Conservation (phyloP, 2,329 filamentous ascomycete genomes). For the Microthyrium microscopicum region DNA sequence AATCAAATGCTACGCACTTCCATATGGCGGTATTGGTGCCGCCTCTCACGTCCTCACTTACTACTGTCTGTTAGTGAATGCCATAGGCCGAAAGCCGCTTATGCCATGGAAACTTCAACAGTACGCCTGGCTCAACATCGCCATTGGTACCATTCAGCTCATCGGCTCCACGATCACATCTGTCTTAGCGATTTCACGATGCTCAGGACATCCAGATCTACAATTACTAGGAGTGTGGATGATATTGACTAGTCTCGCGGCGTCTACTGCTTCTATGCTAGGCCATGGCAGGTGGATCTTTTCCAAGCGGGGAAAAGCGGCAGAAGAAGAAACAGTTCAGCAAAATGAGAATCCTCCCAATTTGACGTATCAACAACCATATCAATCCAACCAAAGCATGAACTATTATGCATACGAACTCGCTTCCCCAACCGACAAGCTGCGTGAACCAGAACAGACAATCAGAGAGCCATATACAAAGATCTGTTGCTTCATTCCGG, state of each 20-base stretch:
- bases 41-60: conserved; percentile 5
- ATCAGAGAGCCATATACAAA: too few species aligned
- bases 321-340: too few species aligned
- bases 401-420: too few species aligned
- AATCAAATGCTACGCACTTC: conserved; percentile 12
- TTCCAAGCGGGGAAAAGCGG: too few species aligned
- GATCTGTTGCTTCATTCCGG: too few species aligned
- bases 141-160: neutral
- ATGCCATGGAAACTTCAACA: conserved; percentile 8
- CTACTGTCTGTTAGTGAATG: neutral
- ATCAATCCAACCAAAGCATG: too few species aligned
- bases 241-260: neutral
- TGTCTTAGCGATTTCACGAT: neutral
- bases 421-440: too few species aligned
- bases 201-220: neutral
- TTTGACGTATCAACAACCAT: too few species aligned
- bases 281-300: neutral
- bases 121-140: conserved; percentile 1
- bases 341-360: too few species aligned
- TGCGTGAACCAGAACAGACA: too few species aligned
- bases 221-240: neutral
- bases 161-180: neutral
- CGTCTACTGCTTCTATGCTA: neutral
- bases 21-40: conserved; percentile 10
- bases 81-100: conserved; percentile 5